phyloP scores from a whole-genome alignment of 208 protist species.

The Crithidia bombi region DNA sequence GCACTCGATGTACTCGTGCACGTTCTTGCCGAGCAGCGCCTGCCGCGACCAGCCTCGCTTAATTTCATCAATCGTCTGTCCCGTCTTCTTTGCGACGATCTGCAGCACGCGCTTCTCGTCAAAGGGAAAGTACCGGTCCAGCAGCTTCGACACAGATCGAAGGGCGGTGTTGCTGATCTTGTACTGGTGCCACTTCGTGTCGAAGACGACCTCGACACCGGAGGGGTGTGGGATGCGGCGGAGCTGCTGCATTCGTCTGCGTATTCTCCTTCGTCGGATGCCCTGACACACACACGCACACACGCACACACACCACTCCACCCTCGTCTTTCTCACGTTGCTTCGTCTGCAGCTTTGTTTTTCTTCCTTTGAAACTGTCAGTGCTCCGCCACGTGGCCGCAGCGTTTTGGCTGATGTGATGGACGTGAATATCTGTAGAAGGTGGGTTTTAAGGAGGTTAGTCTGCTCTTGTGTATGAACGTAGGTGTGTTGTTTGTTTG shows the following conservation, averaged over 20 bases:
- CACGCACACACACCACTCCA: too few relatives aligned
- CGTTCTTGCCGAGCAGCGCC: constrained; percentile 89
- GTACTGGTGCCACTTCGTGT: constrained; percentile 87
- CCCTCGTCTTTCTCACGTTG: too few relatives aligned
- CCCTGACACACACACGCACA: background rate
- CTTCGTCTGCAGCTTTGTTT: too few relatives aligned
- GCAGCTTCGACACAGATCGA: constrained; percentile 81
- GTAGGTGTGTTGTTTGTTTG: too few relatives aligned
- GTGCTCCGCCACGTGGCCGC: too few relatives aligned
- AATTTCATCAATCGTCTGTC: constrained; percentile 56
- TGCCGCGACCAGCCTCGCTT: constrained; percentile 70
- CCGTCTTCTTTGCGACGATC: constrained; percentile 74
- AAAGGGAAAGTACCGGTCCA: constrained; percentile 88
- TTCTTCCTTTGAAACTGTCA: too few relatives aligned
- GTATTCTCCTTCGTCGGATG: background rate
- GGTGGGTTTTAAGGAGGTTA: too few relatives aligned
- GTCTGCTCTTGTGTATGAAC: too few relatives aligned
- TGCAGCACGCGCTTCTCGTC: constrained; percentile 72
- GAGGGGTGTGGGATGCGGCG: constrained; percentile 64
- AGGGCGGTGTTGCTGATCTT: constrained; percentile 61
- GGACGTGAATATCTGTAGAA: too few relatives aligned
- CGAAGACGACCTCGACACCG: constrained; percentile 71
- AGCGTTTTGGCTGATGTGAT: too few relatives aligned
- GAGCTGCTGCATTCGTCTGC: constrained; percentile 25
- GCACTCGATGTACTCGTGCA: constrained; percentile 88